Conservation (phyloP, 129 eudicot genomes). For the Lonicera japonica region DNA sequence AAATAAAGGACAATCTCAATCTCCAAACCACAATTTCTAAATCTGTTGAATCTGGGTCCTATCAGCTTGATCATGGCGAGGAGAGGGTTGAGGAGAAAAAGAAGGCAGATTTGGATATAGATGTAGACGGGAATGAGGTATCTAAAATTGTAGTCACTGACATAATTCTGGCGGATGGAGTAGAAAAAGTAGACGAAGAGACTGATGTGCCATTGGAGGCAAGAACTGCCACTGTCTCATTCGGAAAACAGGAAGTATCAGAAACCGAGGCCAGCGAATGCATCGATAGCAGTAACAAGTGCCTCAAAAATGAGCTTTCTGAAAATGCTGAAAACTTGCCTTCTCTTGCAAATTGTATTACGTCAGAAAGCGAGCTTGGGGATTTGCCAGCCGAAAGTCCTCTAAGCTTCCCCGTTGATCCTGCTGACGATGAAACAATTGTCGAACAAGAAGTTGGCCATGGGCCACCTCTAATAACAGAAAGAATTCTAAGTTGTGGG, state of each 20-base stretch:
- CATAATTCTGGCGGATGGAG: conserved; percentile 5
- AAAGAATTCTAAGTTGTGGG: not conserved
- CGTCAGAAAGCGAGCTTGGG: conserved; percentile 12
- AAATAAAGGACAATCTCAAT: not conserved
- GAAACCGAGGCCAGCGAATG: not conserved
- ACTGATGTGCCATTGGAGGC: conserved; percentile 4
- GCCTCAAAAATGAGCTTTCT: not conserved
- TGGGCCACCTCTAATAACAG: conserved; percentile 20
- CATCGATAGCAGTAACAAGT: not conserved
- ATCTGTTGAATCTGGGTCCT: not conserved
- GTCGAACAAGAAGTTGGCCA: conserved; percentile 24
- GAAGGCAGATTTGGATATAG: not conserved
- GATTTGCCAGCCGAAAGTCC: conserved; percentile 10
- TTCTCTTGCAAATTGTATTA: not conserved
- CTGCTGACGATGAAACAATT: conserved; percentile 17
- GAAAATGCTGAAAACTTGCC: not conserved
- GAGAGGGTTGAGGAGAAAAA: conserved; percentile 13
- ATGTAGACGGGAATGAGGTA: not conserved
- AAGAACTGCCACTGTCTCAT: conserved; percentile 5
- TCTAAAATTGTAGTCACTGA: too few relatives aligned
- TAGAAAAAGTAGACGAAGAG: conserved; percentile 1
- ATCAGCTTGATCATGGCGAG: not conserved
- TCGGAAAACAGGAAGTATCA: conserved; percentile 1
- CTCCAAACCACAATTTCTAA: not conserved
- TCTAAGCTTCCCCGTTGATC: conserved; percentile 14